Evolutionary conservation across 108 stramenopile genomes (phyloP), one percentile per base, ranked within the genome.

Genomic region (Fragilariopsis cylindrus): DNA sequence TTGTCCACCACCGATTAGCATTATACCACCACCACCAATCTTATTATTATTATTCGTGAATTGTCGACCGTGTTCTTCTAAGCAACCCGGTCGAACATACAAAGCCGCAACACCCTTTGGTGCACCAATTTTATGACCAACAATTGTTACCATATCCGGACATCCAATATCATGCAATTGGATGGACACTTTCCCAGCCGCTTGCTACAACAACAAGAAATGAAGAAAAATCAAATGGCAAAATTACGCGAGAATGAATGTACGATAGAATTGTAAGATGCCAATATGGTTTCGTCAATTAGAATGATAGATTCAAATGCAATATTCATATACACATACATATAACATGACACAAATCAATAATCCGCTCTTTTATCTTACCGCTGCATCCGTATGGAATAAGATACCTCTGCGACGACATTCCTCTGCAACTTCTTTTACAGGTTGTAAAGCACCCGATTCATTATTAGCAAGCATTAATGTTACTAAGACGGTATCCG

Each of bases 401-500:
- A 98, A 66, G 48, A 99, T 80, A 18, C 80, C 72, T 30, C 72
- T 73, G 69, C 85, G 60, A 44, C 91, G 87, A 80, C 90, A 92
- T 57, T 85, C 69, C 56, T 69, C 60, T 11, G 94, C 90, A 12
- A 98, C 85, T 57, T 84, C 81, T 30, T 71, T 73, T 12, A 99
- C 84, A 8, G 96, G 97, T 82, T 98, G 96, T n/a, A 99, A 56
- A 13, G 96, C 83, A 45, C 95, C 93, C 11, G 93, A 87, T 82
- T 99, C 99, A 73, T 98, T 99, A 79, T 99, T 98, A 46, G 97
- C 96, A 52, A 95, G 83, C 97, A 98, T 98, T 47, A 99, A 60
- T 21, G 97, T 98, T 41, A 99, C 96, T n/a, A 98, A 78, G 3
- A 87, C 84, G 4, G 96, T 97, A 47, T 82, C 67, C 8, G 65